Percentiles rank a stretch among this genome's conserved stretches.
phyloP scores from a whole-genome alignment of 257 asterid species.

The Haberlea rhodopensis region DNA sequence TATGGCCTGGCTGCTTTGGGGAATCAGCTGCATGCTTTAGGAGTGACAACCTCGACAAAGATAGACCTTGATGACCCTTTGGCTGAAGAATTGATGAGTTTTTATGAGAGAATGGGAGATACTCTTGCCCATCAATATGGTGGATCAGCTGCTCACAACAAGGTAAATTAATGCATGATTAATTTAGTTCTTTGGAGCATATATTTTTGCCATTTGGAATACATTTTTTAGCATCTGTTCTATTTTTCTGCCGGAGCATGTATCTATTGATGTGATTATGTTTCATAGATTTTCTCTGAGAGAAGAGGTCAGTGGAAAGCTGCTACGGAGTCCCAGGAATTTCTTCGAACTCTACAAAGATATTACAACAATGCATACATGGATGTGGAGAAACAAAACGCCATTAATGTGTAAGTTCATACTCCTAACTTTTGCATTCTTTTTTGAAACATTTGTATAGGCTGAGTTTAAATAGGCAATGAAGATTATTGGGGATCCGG shows the following conservation, averaged over 20 bases:
- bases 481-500: slow-evolving; percentile 20
- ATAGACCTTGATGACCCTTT: slow-evolving; percentile 93
- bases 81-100: slow-evolving; percentile 86
- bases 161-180: slow-evolving; percentile 48
- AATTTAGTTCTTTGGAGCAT: background rate
- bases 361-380: slow-evolving; percentile 93
- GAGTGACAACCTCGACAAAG: slow-evolving; percentile 56
- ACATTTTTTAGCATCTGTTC: slow-evolving; percentile 4
- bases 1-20: slow-evolving; percentile 96
- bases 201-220: background rate
- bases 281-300: slow-evolving; percentile 74
- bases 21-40: slow-evolving; percentile 74
- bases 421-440: slow-evolving; percentile 8
- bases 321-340: slow-evolving; percentile 95
- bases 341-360: slow-evolving; percentile 91
- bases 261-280: slow-evolving; percentile 20
- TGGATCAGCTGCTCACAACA: slow-evolving; percentile 99
- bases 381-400: slow-evolving; percentile 91
- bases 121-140: slow-evolving; percentile 99
- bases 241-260: slow-evolving; percentile 19
- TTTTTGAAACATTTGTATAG: slow-evolving; percentile 9
- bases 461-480: too few species aligned
- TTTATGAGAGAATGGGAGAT: slow-evolving; percentile 98
- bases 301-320: slow-evolving; percentile 99
- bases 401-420: slow-evolving; percentile 82